phyloP scores from a whole-genome alignment of 768 basidiomycete genomes.

The Tulasnella calospora region DNA sequence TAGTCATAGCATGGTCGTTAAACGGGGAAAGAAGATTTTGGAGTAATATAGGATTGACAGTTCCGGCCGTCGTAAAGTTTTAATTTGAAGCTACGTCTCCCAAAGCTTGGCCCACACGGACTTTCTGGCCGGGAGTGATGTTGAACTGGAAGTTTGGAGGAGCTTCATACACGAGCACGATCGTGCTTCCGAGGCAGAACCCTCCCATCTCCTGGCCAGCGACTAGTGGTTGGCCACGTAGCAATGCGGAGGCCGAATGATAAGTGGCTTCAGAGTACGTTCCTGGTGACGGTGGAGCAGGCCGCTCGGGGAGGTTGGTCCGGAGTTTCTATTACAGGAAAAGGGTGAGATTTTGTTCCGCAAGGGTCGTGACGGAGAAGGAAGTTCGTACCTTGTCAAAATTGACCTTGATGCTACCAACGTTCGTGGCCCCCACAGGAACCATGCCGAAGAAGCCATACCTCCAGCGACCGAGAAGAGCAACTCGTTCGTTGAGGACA shows the following conservation, averaged over 20 bases:
- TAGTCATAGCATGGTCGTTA: background rate
- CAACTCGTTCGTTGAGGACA: constrained; percentile 97
- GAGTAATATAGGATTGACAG: background rate
- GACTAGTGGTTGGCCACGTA: constrained; percentile 81
- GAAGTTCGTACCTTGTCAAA: constrained; percentile 67
- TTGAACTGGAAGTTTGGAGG: constrained; percentile 60
- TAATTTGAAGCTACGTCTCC: constrained; percentile 49
- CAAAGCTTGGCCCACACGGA: constrained; percentile 79
- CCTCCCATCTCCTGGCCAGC: constrained; percentile 97
- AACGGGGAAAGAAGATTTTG: background rate
- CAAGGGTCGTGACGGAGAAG: background rate
- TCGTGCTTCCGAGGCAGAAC: constrained; percentile 90
- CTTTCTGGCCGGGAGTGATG: constrained; percentile 74
- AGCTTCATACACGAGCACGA: constrained; percentile 95
- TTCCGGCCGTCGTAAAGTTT: background rate
- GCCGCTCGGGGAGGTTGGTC: constrained; percentile 75
- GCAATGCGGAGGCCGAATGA: constrained; percentile 69
- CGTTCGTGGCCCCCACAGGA: constrained; percentile 97
- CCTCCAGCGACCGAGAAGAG: constrained; percentile 88
- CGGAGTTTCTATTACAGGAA: constrained; percentile 56
- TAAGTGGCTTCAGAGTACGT: constrained; percentile 93
- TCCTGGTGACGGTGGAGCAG: constrained; percentile 60
- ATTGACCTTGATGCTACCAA: constrained; percentile 92
- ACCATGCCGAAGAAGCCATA: constrained; percentile 97
- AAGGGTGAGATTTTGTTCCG: background rate